phyloP scores from a whole-genome alignment of 148 eudicot genomes.

The Pouteria glomerata region DNA sequence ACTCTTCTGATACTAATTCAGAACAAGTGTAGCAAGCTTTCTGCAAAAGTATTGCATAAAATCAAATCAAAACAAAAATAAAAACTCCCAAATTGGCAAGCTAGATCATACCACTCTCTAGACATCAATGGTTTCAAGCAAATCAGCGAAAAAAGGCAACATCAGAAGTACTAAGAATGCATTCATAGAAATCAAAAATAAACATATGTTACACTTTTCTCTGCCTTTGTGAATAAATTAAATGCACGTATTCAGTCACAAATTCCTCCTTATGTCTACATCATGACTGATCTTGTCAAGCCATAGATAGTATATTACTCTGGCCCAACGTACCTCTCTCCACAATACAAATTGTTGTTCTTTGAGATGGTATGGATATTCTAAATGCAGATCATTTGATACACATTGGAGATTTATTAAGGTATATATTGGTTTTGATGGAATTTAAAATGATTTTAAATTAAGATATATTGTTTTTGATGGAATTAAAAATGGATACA shows the following conservation, averaged over 20 bases:
- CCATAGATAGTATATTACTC: background rate
- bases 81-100: too few relatives aligned
- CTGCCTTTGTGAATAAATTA: too few relatives aligned
- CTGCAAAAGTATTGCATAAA: too few relatives aligned
- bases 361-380: background rate
- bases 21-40: too few relatives aligned
- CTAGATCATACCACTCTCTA: background rate
- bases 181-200: conserved; percentile 3
- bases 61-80: too few relatives aligned
- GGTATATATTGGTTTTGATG: too few relatives aligned
- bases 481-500: background rate
- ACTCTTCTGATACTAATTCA: too few relatives aligned
- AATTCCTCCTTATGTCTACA: background rate
- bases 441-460: too few relatives aligned
- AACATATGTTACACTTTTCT: background rate
- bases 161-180: background rate
- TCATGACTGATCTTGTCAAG: background rate
- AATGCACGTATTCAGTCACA: background rate
- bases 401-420: background rate
- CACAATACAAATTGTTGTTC: background rate
- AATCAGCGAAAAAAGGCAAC: too few relatives aligned
- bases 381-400: background rate
- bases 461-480: background rate
- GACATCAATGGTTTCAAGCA: background rate
- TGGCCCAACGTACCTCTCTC: background rate